Evolutionary conservation across 306 rosid genomes (phyloP), one percentile per base, ranked within the genome.

Genomic region (Pterocarpus santalinus): DNA sequence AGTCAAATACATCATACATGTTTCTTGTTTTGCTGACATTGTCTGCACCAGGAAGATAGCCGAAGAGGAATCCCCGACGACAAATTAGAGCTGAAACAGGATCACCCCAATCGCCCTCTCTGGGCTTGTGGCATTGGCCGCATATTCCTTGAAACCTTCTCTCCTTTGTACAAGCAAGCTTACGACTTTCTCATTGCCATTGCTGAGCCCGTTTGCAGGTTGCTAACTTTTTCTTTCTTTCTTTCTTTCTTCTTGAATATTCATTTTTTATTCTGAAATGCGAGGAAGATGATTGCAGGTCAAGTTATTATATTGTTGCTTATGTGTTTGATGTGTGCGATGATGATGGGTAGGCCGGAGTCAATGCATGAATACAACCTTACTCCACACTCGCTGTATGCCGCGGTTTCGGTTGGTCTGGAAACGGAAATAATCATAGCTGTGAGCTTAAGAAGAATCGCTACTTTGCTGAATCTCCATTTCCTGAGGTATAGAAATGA

Each of bases 191-290:
- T 95, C 67, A 93, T 95, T 39, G 99, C 97, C 76, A 93, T 95
- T 15, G 98, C 97, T 0, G 97, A 95, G 80, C 99, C 97, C 14
- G 98, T 95, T 84, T 95, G 99, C 91, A 89, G 97, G 98, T 95
- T 55, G 30, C 61, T 55, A 4, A 2, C 28, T 53, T 14, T 53
- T 15, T 15, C 8, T 14, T 53, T 15, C n/a, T 49, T 12, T 12
- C 41, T 38, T 38, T 38, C 41, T 38, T 38, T 38, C 41, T 38
- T 38, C 6, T 1, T 44, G 9, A 44, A 44, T 44, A 44, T 7
- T 44, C 1, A n/a, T n/a, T n/a, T 7, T 2, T 44, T 44, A 7
- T 6, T 39, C 4, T 39, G 4, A 43, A 5, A 6, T 43, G 8
- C 6, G 8, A 6, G 8, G 47, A 6, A 5, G 47, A 43, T 7